Percentiles rank a stretch among this genome's conserved stretches.
These are phyloP conservation scores for Aspergillus pseudoterreus DNA, from an alignment of 2,329 filamentous ascomycete species.

Conservation along the genomic window DNA sequence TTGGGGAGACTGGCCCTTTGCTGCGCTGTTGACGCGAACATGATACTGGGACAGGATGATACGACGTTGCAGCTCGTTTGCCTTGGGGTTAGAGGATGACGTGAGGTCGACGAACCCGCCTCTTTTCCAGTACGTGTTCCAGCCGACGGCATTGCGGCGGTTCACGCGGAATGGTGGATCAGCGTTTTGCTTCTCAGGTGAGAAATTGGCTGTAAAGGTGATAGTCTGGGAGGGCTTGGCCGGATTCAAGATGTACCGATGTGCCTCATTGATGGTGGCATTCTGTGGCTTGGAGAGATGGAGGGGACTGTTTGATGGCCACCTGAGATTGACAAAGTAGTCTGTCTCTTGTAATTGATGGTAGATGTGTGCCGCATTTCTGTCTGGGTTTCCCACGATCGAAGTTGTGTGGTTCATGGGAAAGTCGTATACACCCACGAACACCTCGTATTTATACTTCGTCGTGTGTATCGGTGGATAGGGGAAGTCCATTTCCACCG, in stretches of 20 bases:
- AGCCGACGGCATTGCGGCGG: neutral
- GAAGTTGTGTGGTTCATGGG: constrained; percentile 8
- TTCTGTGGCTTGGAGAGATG: neutral
- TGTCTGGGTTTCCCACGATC: neutral
- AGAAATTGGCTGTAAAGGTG: constrained; percentile 10
- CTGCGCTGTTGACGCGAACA: constrained; percentile 12
- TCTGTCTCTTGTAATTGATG: constrained; percentile 11
- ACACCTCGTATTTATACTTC: constrained; percentile 14
- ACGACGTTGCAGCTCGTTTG: constrained; percentile 12
- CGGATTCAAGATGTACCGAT: constrained; percentile 6
- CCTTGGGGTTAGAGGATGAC: constrained; percentile 7
- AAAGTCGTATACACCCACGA: constrained; percentile 12
- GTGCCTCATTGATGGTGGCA: neutral
- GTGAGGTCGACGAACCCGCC: constrained; percentile 14
- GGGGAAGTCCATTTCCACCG: constrained; percentile 11
- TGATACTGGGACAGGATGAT: constrained; percentile 15
- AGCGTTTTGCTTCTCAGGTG: neutral
- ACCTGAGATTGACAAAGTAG: constrained; percentile 9
- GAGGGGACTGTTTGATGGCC: constrained; percentile 3
- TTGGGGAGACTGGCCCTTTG: constrained; percentile 12
- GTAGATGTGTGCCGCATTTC: constrained; percentile 3
- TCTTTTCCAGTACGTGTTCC: constrained; percentile 11
- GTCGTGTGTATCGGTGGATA: constrained; percentile 13
- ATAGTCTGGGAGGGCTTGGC: neutral
- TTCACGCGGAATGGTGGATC: neutral